phyloP scores from a whole-genome alignment of 2,329 filamentous ascomycete species.

The Fusarium sp. region DNA sequence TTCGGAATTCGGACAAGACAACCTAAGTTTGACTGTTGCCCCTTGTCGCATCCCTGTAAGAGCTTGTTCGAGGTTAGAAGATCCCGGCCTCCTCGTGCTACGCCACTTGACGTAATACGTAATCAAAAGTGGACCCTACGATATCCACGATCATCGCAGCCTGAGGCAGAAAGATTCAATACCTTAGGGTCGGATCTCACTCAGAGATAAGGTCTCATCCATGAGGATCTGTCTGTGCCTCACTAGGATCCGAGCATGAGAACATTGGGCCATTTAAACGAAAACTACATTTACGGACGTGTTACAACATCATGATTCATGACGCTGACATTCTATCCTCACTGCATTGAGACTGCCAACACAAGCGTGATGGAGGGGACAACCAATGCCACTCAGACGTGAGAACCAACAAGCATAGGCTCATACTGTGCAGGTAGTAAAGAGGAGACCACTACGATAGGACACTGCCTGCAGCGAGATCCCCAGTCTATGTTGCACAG shows the following conservation, averaged over 20 bases:
- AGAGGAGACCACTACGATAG: neutral
- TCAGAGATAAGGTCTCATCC: slow-evolving; percentile 4
- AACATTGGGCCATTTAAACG: neutral
- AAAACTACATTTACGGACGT: neutral
- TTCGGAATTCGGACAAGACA: neutral
- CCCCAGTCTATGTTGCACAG: neutral
- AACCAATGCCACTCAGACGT: neutral
- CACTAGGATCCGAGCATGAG: neutral
- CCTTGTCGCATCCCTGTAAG: slow-evolving; percentile 7
- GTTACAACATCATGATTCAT: neutral
- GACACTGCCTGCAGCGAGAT: neutral
- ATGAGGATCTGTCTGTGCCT: neutral
- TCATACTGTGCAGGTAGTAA: neutral
- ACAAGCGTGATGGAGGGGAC: neutral
- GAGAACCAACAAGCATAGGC: slow-evolving; percentile 1
- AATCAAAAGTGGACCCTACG: slow-evolving; percentile 15
- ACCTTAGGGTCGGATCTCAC: neutral
- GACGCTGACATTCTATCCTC: neutral
- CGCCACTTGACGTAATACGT: slow-evolving; percentile 40
- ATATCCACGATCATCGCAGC: neutral
- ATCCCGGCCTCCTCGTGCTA: slow-evolving; percentile 15
- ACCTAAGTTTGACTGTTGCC: neutral
- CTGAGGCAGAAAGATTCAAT: slow-evolving; percentile 10
- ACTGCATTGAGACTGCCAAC: slow-evolving; percentile 11
- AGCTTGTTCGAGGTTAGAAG: slow-evolving; percentile 12